A percentile compares a stretch with the other conserved stretches of the same genome.
These are phyloP conservation scores for Pseudofabraea citricarpa DNA, from an alignment of 2,329 filamentous ascomycete species.

Conservation along the genomic window DNA sequence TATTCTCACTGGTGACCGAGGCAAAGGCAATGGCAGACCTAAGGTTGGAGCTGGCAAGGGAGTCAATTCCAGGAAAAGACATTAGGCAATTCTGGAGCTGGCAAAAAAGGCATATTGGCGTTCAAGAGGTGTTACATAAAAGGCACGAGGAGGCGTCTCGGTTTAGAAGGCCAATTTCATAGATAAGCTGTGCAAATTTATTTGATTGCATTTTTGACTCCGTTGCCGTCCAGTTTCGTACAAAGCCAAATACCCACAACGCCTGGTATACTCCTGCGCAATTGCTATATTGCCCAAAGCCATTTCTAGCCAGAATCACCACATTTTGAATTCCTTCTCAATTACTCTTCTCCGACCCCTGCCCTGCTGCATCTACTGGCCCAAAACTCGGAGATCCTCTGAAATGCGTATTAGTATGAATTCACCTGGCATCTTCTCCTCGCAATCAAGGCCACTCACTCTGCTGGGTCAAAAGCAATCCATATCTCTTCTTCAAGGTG, in stretches of 20 bases:
- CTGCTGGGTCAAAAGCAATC: conserved; percentile 80
- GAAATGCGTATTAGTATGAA: conserved; percentile 11
- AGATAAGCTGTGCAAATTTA: conserved; percentile 1
- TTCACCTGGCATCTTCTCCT: background rate
- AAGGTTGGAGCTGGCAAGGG: conserved; percentile 81
- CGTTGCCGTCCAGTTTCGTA: conserved; percentile 3
- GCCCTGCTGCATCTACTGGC: conserved; percentile 27
- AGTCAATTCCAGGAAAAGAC: conserved; percentile 73
- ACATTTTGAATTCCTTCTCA: background rate
- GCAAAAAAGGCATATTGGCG: conserved; percentile 6
- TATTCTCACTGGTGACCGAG: conserved; percentile 76
- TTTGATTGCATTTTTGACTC: conserved; percentile 9
- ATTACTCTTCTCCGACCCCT: background rate
- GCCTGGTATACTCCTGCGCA: conserved; percentile 17
- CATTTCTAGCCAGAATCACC: background rate
- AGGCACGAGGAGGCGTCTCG: conserved; percentile 2
- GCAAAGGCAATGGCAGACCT: conserved; percentile 58
- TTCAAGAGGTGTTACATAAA: conserved; percentile 11
- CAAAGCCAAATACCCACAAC: conserved; percentile 12
- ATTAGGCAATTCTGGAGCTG: conserved; percentile 24
- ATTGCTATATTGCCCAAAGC: too few relatives aligned
- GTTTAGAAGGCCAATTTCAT: background rate
- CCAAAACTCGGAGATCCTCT: conserved; percentile 39
- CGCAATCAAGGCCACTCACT: conserved; percentile 33
- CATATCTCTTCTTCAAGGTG: conserved; percentile 90